Percentiles rank a stretch among this genome's conserved stretches.
Evolutionary conservation across 1,139 yeast genomes (phyloP).

Genomic region (Yamadazyma triangularis): DNA sequence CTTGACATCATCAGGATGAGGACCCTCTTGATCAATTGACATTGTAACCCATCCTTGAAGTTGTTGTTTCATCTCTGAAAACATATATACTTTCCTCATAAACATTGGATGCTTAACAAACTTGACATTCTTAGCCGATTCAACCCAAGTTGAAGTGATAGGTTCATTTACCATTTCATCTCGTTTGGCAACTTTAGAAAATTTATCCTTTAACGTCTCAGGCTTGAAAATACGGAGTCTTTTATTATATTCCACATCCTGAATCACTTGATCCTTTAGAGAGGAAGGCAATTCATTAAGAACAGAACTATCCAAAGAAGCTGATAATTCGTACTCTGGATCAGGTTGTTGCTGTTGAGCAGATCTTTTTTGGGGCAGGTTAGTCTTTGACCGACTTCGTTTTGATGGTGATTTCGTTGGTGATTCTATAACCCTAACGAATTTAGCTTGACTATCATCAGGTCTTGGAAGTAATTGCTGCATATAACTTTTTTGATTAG

Average conservation of each 20-base stretch:
- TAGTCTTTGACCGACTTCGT: slow-evolving; percentile 10
- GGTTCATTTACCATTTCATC: slow-evolving; percentile 14
- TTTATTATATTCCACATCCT: slow-evolving; percentile 32
- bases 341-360: slow-evolving; percentile 2
- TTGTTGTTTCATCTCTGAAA: slow-evolving; percentile 29
- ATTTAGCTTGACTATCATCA: slow-evolving; percentile 20
- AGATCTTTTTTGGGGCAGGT: slow-evolving; percentile 11
- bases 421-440: slow-evolving; percentile 32
- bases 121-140: slow-evolving; percentile 2
- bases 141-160: slow-evolving; percentile 24
- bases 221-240: slow-evolving; percentile 24
- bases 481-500: slow-evolving; percentile 23
- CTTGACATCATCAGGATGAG: slow-evolving; percentile 52
- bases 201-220: slow-evolving; percentile 28
- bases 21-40: slow-evolving; percentile 46
- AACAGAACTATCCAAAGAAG: slow-evolving; percentile 35
- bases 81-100: slow-evolving; percentile 28
- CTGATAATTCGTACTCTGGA: slow-evolving; percentile 10
- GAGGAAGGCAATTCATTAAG: slow-evolving; percentile 47
- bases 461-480: slow-evolving; percentile 40
- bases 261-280: slow-evolving; percentile 35
- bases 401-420: no score
- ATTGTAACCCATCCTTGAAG: slow-evolving; percentile 47
- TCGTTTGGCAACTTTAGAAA: slow-evolving; percentile 17
- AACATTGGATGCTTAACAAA: slow-evolving; percentile 25